Conservation (phyloP, 2,329 filamentous ascomycete species). For the Fusarium brachygibbosum region DNA sequence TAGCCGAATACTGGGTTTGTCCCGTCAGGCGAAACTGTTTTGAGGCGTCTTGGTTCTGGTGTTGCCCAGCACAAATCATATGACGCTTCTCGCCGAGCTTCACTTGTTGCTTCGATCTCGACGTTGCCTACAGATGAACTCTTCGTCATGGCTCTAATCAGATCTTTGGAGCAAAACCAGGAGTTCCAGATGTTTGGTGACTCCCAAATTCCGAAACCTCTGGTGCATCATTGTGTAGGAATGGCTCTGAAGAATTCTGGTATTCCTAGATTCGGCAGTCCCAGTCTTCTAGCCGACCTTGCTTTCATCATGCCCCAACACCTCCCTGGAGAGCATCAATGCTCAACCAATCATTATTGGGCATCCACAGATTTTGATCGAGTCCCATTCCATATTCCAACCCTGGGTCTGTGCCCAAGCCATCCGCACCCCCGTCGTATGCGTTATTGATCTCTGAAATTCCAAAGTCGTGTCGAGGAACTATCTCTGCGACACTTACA, state of each 20-base stretch:
- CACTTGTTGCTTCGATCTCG: not conserved
- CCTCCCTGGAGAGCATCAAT: constrained; percentile 53
- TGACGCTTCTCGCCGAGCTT: not conserved
- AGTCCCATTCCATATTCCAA: constrained; percentile 59
- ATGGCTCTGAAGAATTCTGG: constrained; percentile 29
- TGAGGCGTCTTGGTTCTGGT: not conserved
- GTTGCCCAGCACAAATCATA: not conserved
- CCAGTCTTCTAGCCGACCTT: constrained; percentile 13
- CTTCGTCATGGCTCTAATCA: not conserved
- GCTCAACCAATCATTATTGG: constrained; percentile 52
- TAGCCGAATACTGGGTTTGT: not conserved
- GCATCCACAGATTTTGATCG: constrained; percentile 55
- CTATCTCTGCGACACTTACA: constrained; percentile 40
- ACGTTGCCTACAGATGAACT: not conserved
- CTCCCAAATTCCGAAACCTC: not conserved
- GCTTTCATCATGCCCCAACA: constrained; percentile 46
- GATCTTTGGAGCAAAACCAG: not conserved
- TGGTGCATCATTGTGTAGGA: not conserved
- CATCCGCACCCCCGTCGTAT: constrained; percentile 64
- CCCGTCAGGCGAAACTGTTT: not conserved
- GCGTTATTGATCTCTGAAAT: constrained; percentile 64
- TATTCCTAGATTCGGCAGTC: not conserved
- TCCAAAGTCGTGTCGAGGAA: constrained; percentile 49
- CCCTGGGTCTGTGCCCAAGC: constrained; percentile 61
- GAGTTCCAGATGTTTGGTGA: not conserved